Evolutionary conservation across 2,329 filamentous ascomycete genomes (phyloP).

Genomic region (Aspergillus carbonarius): DNA sequence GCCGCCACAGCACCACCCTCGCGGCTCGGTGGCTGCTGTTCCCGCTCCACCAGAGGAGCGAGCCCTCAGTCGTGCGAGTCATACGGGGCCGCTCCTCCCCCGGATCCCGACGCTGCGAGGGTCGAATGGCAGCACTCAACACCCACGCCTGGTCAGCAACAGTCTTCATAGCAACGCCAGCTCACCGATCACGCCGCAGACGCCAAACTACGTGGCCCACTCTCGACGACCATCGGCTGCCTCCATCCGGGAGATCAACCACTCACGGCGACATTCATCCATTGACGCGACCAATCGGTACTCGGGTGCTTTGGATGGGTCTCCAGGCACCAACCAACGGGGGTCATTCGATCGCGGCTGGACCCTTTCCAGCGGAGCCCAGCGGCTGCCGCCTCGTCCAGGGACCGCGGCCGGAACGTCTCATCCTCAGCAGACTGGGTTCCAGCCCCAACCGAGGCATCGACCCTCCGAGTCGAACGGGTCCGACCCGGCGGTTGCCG

Average conservation of each 20-base stretch:
- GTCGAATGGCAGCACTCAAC: constrained; percentile 24
- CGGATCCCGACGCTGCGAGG: constrained; percentile 40
- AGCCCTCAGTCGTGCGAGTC: constrained; percentile 40
- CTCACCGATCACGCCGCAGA: constrained; percentile 47
- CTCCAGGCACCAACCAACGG: constrained; percentile 52
- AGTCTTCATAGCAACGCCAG: constrained; percentile 33
- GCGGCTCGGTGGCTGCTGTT: constrained; percentile 41
- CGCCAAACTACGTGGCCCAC: constrained; percentile 44
- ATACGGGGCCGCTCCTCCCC: constrained; percentile 41
- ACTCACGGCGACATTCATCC: constrained; percentile 83
- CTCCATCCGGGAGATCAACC: constrained; percentile 76
- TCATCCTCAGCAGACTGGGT: constrained; percentile 17
- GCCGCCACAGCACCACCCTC: constrained; percentile 27
- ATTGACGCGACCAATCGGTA: constrained; percentile 64
- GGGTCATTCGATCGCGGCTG: constrained; percentile 60
- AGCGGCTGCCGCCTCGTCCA: constrained; percentile 31
- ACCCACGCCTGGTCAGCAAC: constrained; percentile 31
- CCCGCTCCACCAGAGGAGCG: constrained; percentile 49
- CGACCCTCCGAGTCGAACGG: constrained; percentile 23
- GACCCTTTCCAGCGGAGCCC: constrained; percentile 45
- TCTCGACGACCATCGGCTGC: constrained; percentile 69
- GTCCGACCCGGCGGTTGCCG: constrained; percentile 32
- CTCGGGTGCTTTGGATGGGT: constrained; percentile 27
- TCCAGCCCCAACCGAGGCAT: background rate
- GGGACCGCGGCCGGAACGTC: constrained; percentile 34